These are phyloP conservation scores for Ceratobasidium theobromae DNA, from an alignment of 1,284 basidiomycete species.

Conservation along the genomic window DNA sequence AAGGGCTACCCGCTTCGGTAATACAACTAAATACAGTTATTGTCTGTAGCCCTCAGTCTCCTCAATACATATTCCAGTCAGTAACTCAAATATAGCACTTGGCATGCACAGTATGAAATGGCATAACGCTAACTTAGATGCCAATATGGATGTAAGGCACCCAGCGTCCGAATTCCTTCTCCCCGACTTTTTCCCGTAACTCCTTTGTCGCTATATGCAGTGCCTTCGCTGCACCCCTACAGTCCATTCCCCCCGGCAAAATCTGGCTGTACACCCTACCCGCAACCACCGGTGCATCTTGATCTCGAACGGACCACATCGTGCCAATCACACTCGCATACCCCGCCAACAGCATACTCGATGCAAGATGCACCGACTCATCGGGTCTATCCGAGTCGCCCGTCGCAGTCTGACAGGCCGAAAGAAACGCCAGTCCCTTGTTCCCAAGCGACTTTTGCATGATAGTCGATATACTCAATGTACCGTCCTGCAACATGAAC, in stretches of 20 bases:
- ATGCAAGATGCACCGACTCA: not conserved
- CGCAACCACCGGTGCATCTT: constrained; percentile 15
- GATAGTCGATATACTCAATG: not conserved
- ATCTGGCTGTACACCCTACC: constrained; percentile 21
- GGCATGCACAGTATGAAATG: too few relatives aligned
- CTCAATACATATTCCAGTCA: too few relatives aligned
- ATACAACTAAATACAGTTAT: too few relatives aligned
- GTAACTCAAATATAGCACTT: too few relatives aligned
- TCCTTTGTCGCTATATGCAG: not conserved
- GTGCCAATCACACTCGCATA: not conserved
- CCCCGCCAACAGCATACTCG: not conserved
- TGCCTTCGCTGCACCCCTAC: not conserved
- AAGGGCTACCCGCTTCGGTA: too few relatives aligned
- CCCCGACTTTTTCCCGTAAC: constrained; percentile 1
- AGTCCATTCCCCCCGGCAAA: not conserved
- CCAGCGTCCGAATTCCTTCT: constrained; percentile 1
- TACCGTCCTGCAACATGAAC: not conserved
- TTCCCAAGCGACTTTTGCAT: not conserved
- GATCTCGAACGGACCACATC: constrained; percentile 6
- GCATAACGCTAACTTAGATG: not conserved
- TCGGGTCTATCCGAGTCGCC: not conserved
- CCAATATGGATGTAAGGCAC: constrained; percentile 22
- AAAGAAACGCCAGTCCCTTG: constrained; percentile 23
- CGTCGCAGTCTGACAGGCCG: constrained; percentile 29
- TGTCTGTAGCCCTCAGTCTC: too few relatives aligned